phyloP scores from a whole-genome alignment of 768 basidiomycete species.

The Clavulina sp. region DNA sequence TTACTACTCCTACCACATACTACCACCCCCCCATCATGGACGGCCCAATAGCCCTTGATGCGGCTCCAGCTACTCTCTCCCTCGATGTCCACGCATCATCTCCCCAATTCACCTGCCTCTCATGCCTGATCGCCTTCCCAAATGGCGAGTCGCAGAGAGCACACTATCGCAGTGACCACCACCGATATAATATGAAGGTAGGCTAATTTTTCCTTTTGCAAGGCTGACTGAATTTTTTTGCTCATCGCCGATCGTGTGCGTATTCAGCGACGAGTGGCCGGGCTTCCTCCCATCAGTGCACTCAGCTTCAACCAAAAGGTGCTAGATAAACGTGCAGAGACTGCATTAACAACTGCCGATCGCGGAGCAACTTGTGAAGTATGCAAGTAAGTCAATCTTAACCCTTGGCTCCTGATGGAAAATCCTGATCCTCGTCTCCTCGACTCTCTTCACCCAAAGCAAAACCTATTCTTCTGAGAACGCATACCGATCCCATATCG shows the following conservation, averaged over 20 bases:
- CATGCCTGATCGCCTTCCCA: conserved; percentile 76
- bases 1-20: too few species aligned
- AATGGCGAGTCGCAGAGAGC: conserved; percentile 68
- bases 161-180: conserved; percentile 88
- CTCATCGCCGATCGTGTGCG: background rate
- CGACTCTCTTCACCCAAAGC: conserved; percentile 25
- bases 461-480: conserved; percentile 83
- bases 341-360: conserved; percentile 43
- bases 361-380: conserved; percentile 48
- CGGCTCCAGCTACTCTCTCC: too few species aligned
- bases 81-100: too few species aligned
- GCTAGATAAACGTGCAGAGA: conserved; percentile 57
- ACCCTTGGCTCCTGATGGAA: background rate
- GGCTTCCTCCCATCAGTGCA: conserved; percentile 66
- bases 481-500: conserved; percentile 71
- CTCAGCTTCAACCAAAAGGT: conserved; percentile 78
- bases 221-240: background rate
- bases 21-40: too few species aligned
- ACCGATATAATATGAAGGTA: conserved; percentile 90
- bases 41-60: too few species aligned
- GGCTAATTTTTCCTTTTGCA: conserved; percentile 1
- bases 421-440: conserved; percentile 1
- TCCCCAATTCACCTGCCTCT: conserved; percentile 66
- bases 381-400: conserved; percentile 51
- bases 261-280: conserved; percentile 59